Evolutionary conservation across 208 protist species (phyloP).

Genomic region (Tritrichomonas foetus): DNA sequence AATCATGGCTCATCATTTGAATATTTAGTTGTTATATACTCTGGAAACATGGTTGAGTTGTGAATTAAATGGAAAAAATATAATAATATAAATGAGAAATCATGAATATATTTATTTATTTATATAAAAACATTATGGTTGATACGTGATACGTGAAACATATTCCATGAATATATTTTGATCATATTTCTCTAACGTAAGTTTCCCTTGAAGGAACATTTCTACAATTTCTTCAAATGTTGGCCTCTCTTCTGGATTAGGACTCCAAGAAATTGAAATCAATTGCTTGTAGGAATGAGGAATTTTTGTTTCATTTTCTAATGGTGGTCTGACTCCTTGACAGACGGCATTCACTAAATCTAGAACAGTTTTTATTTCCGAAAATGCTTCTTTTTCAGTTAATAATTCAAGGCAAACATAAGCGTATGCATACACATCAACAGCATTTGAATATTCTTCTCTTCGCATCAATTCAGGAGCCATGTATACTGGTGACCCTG

Average conservation of each 20-base stretch:
- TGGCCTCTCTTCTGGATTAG: not conserved
- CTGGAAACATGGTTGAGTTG: too few relatives aligned
- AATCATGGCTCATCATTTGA: too few relatives aligned
- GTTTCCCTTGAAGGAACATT: too few relatives aligned
- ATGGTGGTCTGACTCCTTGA: not conserved
- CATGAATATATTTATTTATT: too few relatives aligned
- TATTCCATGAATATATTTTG: too few relatives aligned
- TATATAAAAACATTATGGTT: too few relatives aligned
- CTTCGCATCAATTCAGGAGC: not conserved
- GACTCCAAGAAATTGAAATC: not conserved
- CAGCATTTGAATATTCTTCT: not conserved
- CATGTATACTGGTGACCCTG: not conserved
- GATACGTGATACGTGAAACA: too few relatives aligned
- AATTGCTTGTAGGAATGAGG: not conserved
- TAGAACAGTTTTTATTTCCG: not conserved
- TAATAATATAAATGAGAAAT: too few relatives aligned
- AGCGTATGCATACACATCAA: slow-evolving; percentile 14
- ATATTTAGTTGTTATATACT: too few relatives aligned
- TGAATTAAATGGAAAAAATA: too few relatives aligned
- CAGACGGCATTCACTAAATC: not conserved
- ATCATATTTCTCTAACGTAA: too few relatives aligned
- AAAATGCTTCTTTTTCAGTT: not conserved
- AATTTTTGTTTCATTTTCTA: not conserved
- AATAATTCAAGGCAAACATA: not conserved
- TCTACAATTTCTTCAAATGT: not conserved